Conservation (phyloP, 148 eudicot species). For the Chenopodium quinoa region DNA sequence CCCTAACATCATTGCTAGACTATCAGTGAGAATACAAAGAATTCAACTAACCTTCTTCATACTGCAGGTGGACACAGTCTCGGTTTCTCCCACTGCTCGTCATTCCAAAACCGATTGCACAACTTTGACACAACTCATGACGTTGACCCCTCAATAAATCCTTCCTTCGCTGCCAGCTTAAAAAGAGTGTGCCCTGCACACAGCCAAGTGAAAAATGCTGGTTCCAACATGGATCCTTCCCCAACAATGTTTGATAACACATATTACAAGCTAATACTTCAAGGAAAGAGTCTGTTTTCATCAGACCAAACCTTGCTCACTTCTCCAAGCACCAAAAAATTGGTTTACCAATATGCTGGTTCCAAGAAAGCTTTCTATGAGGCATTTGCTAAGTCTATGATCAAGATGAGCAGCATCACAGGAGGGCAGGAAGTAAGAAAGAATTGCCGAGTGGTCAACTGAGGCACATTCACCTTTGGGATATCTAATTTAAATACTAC, state of each 20-base stretch:
- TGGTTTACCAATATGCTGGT: slow-evolving; percentile 48
- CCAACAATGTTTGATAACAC: slow-evolving; percentile 57
- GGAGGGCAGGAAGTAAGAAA: slow-evolving; percentile 73
- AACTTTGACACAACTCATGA: slow-evolving; percentile 53
- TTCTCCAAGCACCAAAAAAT: slow-evolving; percentile 36
- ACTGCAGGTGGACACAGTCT: slow-evolving; percentile 77
- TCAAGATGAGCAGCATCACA: slow-evolving; percentile 73
- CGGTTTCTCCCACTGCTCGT: slow-evolving; percentile 91
- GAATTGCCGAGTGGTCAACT: slow-evolving; percentile 57
- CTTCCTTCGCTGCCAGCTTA: slow-evolving; percentile 52
- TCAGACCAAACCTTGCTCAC: slow-evolving; percentile 60
- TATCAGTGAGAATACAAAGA: background rate
- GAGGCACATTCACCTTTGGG: background rate
- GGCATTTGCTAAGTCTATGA: slow-evolving; percentile 66
- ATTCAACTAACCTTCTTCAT: slow-evolving; percentile 1
- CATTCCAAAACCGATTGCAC: slow-evolving; percentile 65
- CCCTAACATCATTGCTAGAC: background rate
- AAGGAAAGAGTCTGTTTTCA: slow-evolving; percentile 55
- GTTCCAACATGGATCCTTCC: slow-evolving; percentile 57
- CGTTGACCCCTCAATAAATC: slow-evolving; percentile 58
- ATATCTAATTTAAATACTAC: background rate
- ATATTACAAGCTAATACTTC: slow-evolving; percentile 63
- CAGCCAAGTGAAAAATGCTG: slow-evolving; percentile 44
- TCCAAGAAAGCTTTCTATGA: slow-evolving; percentile 46
- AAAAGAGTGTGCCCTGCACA: slow-evolving; percentile 37